Base-by-base conservation (phyloP, 208 protist species). In the Leishmania turanica region DNA sequence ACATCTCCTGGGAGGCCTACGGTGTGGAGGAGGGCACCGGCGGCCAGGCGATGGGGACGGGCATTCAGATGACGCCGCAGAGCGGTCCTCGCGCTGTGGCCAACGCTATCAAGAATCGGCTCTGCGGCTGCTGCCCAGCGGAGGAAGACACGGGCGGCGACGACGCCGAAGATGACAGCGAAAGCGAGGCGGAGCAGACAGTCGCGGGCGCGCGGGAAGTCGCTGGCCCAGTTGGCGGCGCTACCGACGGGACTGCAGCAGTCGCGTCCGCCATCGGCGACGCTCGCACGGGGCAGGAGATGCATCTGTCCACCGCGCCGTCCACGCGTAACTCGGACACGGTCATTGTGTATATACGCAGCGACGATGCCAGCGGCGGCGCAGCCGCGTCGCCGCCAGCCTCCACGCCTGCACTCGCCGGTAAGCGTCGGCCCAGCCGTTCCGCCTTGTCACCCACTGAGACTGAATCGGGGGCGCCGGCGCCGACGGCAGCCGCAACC, bases 1-100 rank as follows among this genome's bases (percentile, higher is more conserved):
- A 97, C 80, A 77, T 96, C 34, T 96, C 92, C 8, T 97, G 91
- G 92, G 91, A 97, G 84, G 92, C 87, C 62, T 91, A 92, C 80
- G 76, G 78, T 3, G 82, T 89, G 70, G 86, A 87, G 83, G 81
- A 89, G 53, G 85, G 80, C 77, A 69, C 68, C 0, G 81, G 73
- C 65, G 88, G 84, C 69, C 80, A 75, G 6, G 13, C 70, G 56
- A 84, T 90, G 47, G 87, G 80, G 49, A 90, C 81, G 31, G 81
- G 87, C 13, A 76, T 88, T 56, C 79, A 83, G 58, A 42, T 90
- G 53, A 78, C 70, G 7, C 81, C 87, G 47, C 62, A 84, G 78
- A 90, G 85, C 66, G 76, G 86, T 64, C 87, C 87, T 15, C 75
- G 69, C 64, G 79, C 81, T 42, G 81, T 87, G 73, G 80, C 69